Base-by-base conservation (phyloP, 192 early-diverging fungal genomes). In the Umbelopsis ramanniana region DNA sequence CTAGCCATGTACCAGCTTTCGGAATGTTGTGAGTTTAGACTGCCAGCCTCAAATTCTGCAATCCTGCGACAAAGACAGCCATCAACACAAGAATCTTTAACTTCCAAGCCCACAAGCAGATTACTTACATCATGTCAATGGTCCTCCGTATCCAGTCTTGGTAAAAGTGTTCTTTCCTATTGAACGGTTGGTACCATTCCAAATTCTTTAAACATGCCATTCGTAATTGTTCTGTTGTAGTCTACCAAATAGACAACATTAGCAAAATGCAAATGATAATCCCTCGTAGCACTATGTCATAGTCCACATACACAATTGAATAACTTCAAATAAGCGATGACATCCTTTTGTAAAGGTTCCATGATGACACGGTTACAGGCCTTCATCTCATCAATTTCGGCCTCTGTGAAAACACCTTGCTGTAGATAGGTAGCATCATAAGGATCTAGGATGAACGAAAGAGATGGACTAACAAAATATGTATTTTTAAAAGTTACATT, bases 131-230 rank as follows among this genome's bases (percentile, higher is more conserved):
- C 17, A 33, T 78, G 52, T 73, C 57, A 26, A 67, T 21, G 43
- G 67, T 57, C 48, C 69, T 75, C 47, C 63, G 68, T 15, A 75
- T 66, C 74, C 74, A 75, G 52, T 75, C 57, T 50, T 66, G n/a
- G 26, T 75, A 48, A 43, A 71, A 71, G 43, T 75, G 46, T 22
- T 9, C 52, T 71, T 57, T 6, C 22, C 23, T 22, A 21, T 52
- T 66, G 45, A 38, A 75, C 4, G 11, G 22, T 6, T 8, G 2
- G 21, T 53, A 23, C 17, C 52, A 53, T 6, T 10, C 46, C 37
- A 9, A 12, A 26, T 69, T 74, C 70, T 69, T 35, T 40, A 67
- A 57, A 6, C 52, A 74, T 45, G 38, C 33, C 47, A 68, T 74
- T 67, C 33, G 57, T 29, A 52, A 29, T 29, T 1, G n/a, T n/a